A percentile compares a stretch with the other conserved stretches of the same genome.
Evolutionary conservation across 176 grass and related monocot genomes (phyloP).

Genomic region (Coix lacrymajobi): DNA sequence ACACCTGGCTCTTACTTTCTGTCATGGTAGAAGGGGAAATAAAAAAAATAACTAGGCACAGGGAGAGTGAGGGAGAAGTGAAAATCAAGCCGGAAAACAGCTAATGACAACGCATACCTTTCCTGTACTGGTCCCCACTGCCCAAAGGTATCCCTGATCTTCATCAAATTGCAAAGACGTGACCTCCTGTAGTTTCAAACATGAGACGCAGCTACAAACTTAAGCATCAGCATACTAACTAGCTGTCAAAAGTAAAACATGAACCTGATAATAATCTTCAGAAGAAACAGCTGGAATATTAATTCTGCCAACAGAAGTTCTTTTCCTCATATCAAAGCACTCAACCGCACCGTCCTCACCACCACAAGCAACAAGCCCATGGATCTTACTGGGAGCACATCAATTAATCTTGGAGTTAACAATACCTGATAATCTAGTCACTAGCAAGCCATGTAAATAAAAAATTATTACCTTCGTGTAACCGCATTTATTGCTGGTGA

Average conservation of each 20-base stretch:
- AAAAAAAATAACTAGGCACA: background rate
- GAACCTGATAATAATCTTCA: slow-evolving; percentile 74
- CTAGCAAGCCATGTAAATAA: background rate
- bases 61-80: background rate
- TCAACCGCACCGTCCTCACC: slow-evolving; percentile 87
- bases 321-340: slow-evolving; percentile 94
- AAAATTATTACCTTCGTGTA: slow-evolving; percentile 56
- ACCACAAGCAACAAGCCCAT: slow-evolving; percentile 94
- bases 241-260: slow-evolving; percentile 1
- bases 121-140: slow-evolving; percentile 77
- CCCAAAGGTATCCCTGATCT: slow-evolving; percentile 82
- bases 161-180: slow-evolving; percentile 85
- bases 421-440: slow-evolving; percentile 9
- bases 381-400: slow-evolving; percentile 48
- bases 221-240: slow-evolving; percentile 2
- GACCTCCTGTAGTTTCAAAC: slow-evolving; percentile 64
- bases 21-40: background rate
- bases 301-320: slow-evolving; percentile 87
- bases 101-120: slow-evolving; percentile 51
- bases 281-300: slow-evolving; percentile 41
- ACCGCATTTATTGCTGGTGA: slow-evolving; percentile 89
- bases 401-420: background rate
- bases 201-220: slow-evolving; percentile 2
- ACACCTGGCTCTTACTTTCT: background rate
- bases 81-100: background rate